phyloP scores from a whole-genome alignment of 306 rosid genomes.

The Carpinus fangiana region DNA sequence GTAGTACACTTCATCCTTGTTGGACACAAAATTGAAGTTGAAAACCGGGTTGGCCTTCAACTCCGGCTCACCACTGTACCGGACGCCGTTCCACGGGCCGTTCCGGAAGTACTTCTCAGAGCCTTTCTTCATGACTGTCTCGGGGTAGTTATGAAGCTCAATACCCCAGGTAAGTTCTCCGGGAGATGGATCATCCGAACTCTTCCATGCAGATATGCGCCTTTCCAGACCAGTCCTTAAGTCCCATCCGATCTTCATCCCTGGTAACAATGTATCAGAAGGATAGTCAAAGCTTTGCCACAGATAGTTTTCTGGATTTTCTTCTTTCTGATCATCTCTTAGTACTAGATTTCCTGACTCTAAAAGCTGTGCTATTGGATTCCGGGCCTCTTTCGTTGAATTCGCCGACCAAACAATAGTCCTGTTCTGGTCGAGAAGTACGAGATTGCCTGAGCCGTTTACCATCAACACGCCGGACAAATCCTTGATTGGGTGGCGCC shows the following conservation, averaged over 20 bases:
- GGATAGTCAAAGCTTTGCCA: constrained; percentile 7
- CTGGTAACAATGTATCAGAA: not conserved
- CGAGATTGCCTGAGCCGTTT: not conserved
- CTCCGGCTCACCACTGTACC: constrained; percentile 37
- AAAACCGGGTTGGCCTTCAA: constrained; percentile 34
- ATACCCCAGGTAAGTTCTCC: constrained; percentile 25
- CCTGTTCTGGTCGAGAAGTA: not conserved
- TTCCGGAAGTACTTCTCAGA: constrained; percentile 28
- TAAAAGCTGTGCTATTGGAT: not conserved
- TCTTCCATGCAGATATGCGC: not conserved
- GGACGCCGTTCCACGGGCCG: constrained; percentile 58
- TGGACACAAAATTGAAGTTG: constrained; percentile 31
- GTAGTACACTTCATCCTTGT: constrained; percentile 44
- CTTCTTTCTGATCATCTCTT: not conserved
- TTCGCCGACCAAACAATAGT: not conserved
- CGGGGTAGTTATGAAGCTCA: constrained; percentile 33
- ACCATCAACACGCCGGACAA: not conserved
- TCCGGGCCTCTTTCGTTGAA: not conserved
- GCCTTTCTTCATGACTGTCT: constrained; percentile 40
- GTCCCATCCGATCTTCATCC: not conserved
- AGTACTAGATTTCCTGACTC: not conserved
- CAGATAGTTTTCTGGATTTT: not conserved
- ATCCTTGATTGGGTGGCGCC: not conserved
- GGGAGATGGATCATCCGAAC: not conserved
- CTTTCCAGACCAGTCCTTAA: not conserved